phyloP scores from a whole-genome alignment of 371 early-diverging fungal genomes.

The Parasitella parasitica region DNA sequence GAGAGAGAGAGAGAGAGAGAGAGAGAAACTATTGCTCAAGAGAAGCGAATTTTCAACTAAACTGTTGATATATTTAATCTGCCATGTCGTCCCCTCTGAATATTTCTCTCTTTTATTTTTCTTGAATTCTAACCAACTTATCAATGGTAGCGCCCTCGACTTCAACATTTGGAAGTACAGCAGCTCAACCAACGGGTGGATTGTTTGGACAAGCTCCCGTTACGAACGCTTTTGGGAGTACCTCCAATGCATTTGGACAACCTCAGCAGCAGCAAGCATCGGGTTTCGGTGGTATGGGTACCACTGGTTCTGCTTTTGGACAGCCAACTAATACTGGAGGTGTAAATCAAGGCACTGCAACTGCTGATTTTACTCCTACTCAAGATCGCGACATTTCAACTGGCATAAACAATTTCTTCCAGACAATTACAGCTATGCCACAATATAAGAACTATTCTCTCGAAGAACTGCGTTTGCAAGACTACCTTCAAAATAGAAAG shows the following conservation, averaged over 20 bases:
- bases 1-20: background rate
- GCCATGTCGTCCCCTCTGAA: background rate
- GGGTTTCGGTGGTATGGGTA: conserved; percentile 38
- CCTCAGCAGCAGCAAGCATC: conserved; percentile 23
- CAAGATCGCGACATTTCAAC: conserved; percentile 66
- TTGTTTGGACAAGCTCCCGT: conserved; percentile 43
- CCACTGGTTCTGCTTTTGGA: conserved; percentile 51
- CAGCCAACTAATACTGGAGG: conserved; percentile 42
- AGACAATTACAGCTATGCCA: conserved; percentile 88
- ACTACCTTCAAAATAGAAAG: conserved; percentile 86
- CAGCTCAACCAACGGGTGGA: conserved; percentile 44
- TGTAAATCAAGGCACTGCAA: conserved; percentile 74
- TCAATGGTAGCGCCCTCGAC: conserved; percentile 27
- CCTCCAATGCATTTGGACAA: conserved; percentile 36
- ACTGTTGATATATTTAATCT: background rate
- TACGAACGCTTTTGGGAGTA: conserved; percentile 26
- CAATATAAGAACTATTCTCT: conserved; percentile 82
- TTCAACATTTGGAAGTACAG: conserved; percentile 51
- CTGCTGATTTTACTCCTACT: conserved; percentile 67
- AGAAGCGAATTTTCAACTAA: background rate
- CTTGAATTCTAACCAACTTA: background rate
- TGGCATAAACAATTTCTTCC: conserved; percentile 64
- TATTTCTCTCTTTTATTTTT: background rate
- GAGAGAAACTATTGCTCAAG: background rate
- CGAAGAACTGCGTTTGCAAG: conserved; percentile 92